phyloP scores from a whole-genome alignment of 179 eudicot species.

The Silene coronaria region DNA sequence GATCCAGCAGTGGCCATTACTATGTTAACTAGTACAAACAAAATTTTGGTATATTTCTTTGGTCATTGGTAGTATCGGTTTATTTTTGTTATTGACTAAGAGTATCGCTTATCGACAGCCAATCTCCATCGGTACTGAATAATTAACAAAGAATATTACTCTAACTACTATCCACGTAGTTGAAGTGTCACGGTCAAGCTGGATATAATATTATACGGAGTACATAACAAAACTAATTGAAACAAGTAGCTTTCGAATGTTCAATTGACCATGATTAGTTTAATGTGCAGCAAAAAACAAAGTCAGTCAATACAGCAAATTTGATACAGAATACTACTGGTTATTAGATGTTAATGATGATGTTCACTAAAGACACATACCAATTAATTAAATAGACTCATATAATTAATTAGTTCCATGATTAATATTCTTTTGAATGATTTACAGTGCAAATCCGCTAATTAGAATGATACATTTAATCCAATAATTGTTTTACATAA shows the following conservation, averaged over 20 bases:
- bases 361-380: neutral
- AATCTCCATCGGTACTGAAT: too few species aligned
- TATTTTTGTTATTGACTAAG: too few species aligned
- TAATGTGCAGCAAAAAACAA: neutral
- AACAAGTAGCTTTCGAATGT: neutral
- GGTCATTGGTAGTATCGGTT: too few species aligned
- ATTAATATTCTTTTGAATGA: neutral
- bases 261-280: neutral
- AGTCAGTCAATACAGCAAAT: neutral
- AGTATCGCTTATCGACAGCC: too few species aligned
- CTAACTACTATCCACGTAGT: neutral
- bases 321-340: neutral
- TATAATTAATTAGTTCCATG: neutral
- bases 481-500: too few species aligned
- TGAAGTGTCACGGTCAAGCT: neutral
- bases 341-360: neutral
- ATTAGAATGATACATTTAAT: too few species aligned
- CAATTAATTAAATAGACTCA: neutral
- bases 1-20: neutral
- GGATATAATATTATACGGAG: neutral
- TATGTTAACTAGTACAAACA: neutral
- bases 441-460: neutral
- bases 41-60: neutral
- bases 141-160: neutral
- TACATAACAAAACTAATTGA: neutral